A percentile compares a stretch with the other conserved stretches of the same genome.
phyloP scores from a whole-genome alignment of 1,139 yeast species.

The Yamadazyma songkhlaensis region DNA sequence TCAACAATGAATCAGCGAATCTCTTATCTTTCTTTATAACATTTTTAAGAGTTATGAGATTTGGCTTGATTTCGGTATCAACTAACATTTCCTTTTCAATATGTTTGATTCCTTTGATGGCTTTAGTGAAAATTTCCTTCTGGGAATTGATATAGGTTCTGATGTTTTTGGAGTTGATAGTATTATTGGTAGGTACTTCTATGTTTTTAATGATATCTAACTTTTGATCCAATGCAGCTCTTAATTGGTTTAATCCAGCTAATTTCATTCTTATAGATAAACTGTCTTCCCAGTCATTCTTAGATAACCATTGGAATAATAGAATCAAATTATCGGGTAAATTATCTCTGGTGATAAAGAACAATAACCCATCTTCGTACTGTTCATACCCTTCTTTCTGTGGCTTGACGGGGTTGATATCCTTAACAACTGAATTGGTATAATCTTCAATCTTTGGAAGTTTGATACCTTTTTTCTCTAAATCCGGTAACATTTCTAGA shows the following conservation, averaged over 20 bases:
- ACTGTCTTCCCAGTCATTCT: slow-evolving; percentile 38
- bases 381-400: slow-evolving; percentile 10
- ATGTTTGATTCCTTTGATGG: slow-evolving; percentile 47
- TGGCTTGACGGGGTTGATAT: slow-evolving; percentile 6
- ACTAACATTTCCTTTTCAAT: slow-evolving; percentile 50
- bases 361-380: slow-evolving; percentile 41
- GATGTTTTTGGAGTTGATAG: slow-evolving; percentile 21
- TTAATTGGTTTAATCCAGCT: slow-evolving; percentile 58
- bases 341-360: slow-evolving; percentile 33
- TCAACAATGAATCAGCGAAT: slow-evolving; percentile 54
- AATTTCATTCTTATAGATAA: slow-evolving; percentile 51
- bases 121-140: slow-evolving; percentile 39
- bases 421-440: slow-evolving; percentile 36
- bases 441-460: slow-evolving; percentile 49
- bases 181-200: slow-evolving; percentile 8
- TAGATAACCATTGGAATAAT: slow-evolving; percentile 52
- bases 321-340: slow-evolving; percentile 48
- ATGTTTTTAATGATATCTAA: slow-evolving; percentile 27
- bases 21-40: slow-evolving; percentile 53
- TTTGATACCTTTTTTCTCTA: slow-evolving; percentile 37
- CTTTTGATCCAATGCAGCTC: slow-evolving; percentile 50
- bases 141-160: slow-evolving; percentile 44
- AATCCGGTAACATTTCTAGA: slow-evolving; percentile 25
- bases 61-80: slow-evolving; percentile 36
- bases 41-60: slow-evolving; percentile 49